These are phyloP conservation scores for Forsythia suspensa DNA, from an alignment of 257 asterid genomes.

Conservation along the genomic window DNA sequence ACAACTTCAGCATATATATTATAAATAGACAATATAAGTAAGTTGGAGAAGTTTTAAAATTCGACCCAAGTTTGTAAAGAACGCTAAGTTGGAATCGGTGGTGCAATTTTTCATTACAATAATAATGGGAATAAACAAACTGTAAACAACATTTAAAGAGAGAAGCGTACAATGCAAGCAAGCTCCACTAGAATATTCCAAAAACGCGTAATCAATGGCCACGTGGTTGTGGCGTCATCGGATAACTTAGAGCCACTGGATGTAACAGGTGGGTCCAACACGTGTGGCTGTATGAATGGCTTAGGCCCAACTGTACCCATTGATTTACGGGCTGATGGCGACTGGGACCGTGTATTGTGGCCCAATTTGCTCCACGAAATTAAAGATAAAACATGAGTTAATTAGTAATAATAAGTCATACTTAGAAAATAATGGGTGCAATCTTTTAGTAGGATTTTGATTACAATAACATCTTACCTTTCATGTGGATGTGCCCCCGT, in stretches of 20 bases:
- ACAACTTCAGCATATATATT: too few relatives aligned
- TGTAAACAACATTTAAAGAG: conserved; percentile 9
- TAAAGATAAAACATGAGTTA: neutral
- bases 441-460: neutral
- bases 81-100: neutral
- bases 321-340: conserved; percentile 37
- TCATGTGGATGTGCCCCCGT: neutral
- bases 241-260: conserved; percentile 20
- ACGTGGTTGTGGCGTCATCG: conserved; percentile 27
- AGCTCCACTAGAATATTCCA: conserved; percentile 37
- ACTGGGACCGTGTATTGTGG: conserved; percentile 29
- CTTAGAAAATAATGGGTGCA: conserved; percentile 10
- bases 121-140: neutral
- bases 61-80: too few relatives aligned
- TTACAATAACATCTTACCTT: neutral
- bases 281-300: conserved; percentile 31
- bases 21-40: too few relatives aligned
- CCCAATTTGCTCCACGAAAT: conserved; percentile 30
- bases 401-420: conserved; percentile 17
- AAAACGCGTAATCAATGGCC: conserved; percentile 32
- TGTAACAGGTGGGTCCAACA: conserved; percentile 15
- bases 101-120: neutral
- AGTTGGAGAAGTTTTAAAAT: too few relatives aligned
- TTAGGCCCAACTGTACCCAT: conserved; percentile 39
- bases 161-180: conserved; percentile 47